Evolutionary conservation across 768 basidiomycete genomes (phyloP), one percentile per base, ranked within the genome.

Genomic region (Phlebiopsis gigantea): DNA sequence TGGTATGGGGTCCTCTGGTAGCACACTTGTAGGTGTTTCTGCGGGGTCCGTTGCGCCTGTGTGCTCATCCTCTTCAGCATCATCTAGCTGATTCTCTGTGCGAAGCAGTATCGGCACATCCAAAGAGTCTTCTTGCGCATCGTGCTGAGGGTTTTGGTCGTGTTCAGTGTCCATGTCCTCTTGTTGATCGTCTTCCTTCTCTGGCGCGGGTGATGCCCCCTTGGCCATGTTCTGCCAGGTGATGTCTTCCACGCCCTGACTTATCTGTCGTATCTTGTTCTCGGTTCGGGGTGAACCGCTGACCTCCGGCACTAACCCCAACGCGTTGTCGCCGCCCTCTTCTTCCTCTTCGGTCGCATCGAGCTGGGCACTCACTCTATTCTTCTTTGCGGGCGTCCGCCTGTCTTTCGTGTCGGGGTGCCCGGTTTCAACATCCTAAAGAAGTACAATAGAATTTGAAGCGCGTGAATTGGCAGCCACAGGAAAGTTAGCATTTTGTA

Each of bases 201-300:
- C 53, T 21, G 48, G 41, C 19, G 49, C 54, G 10, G 57, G 57
- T 9, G 56, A 49, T 3, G 59, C 22, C 24, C 67, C 62, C 57
- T 78, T 76, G 66, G 71, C 70, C 56, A 67, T 66, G 56, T 80
- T 83, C 67, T 78, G 76, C 88, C 87, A 88, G 65, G 75, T 83
- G 60, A 89, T 79, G 66, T 90, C 88, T 68, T 88, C 87, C 29
- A 90, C 87, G 25, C 86, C 85, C 65, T 84, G 84, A 60, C 86
- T 88, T 63, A 89, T 88, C 72, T 89, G 88, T 51, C 85, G 79
- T 57, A 80, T 79, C 74, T 87, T 90, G 72, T 87, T 81, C 70
- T 90, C 87, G 61, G 83, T 81, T 2, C 84, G 85, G 3, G 90
- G 88, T n/a, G 90, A 90, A 21, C 53, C 42, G 31, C 30, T 14